phyloP scores from a whole-genome alignment of 805 yeast genomes.

The Zygoascus bituminiphila region DNA sequence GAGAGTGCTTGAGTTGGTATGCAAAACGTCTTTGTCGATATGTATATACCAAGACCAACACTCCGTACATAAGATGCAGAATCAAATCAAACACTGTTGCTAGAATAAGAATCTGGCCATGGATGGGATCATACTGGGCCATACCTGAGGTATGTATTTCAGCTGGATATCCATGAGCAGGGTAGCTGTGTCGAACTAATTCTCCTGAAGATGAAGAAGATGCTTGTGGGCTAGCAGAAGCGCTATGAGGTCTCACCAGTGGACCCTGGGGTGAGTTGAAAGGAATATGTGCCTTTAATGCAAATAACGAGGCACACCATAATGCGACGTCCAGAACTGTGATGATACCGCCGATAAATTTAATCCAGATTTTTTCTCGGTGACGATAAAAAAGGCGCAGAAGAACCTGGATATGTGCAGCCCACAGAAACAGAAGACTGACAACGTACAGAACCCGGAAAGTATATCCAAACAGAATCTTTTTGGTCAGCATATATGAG shows the following conservation, averaged over 20 bases:
- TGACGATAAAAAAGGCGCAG: conserved; percentile 32
- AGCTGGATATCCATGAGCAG: not conserved
- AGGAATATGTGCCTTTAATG: not conserved
- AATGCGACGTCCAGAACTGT: conserved; percentile 26
- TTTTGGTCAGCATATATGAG: conserved; percentile 33
- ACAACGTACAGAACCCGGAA: conserved; percentile 36
- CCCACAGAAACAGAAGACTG: conserved; percentile 37
- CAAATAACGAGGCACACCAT: conserved; percentile 19
- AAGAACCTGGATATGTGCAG: conserved; percentile 50
- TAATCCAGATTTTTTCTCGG: conserved; percentile 27
- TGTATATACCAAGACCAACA: conserved; percentile 33
- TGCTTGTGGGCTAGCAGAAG: not conserved
- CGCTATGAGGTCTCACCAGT: too few relatives aligned
- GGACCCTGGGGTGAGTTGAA: not conserved
- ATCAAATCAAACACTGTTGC: conserved; percentile 21
- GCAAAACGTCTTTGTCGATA: conserved; percentile 36
- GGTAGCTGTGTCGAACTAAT: too few relatives aligned
- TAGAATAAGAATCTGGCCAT: not conserved
- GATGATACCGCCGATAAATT: conserved; percentile 28
- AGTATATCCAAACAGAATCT: conserved; percentile 32
- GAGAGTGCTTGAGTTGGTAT: conserved; percentile 39
- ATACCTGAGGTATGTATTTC: not conserved
- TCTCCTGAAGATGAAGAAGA: not conserved
- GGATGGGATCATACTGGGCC: conserved; percentile 1
- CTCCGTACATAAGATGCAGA: conserved; percentile 28